These are phyloP conservation scores for Umbelopsis sp. DNA, from an alignment of 192 early-diverging fungal species.

Conservation along the genomic window DNA sequence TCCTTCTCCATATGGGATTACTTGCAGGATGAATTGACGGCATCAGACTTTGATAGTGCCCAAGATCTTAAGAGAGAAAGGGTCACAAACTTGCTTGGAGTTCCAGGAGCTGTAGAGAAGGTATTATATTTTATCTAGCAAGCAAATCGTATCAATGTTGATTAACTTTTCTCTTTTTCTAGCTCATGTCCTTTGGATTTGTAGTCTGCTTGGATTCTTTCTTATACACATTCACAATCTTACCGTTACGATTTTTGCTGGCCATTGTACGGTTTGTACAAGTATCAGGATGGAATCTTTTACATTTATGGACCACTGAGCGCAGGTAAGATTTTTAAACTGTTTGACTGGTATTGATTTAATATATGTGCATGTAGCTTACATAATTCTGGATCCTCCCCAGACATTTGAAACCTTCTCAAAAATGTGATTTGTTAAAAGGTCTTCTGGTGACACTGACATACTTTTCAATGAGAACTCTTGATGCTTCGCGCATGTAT, in stretches of 20 bases:
- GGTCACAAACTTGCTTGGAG: slow-evolving; percentile 82
- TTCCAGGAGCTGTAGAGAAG: slow-evolving; percentile 91
- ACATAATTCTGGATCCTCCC: slow-evolving; percentile 10
- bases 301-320: slow-evolving; percentile 38
- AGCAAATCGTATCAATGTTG: neutral
- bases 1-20: slow-evolving; percentile 59
- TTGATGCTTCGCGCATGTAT: slow-evolving; percentile 91
- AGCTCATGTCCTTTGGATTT: slow-evolving; percentile 90
- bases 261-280: slow-evolving; percentile 56
- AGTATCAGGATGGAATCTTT: slow-evolving; percentile 39
- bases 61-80: slow-evolving; percentile 87
- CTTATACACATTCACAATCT: slow-evolving; percentile 91
- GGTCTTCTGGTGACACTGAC: slow-evolving; percentile 77
- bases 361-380: neutral
- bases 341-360: neutral
- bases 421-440: slow-evolving; percentile 92
- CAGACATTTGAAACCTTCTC: slow-evolving; percentile 70
- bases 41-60: slow-evolving; percentile 68
- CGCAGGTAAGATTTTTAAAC: slow-evolving; percentile 28
- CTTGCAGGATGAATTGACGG: slow-evolving; percentile 63
- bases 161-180: too few species aligned
- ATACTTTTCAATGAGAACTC: slow-evolving; percentile 72
- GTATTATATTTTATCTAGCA: slow-evolving; percentile 27
- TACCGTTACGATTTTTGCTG: slow-evolving; percentile 84
- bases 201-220: slow-evolving; percentile 95